Base-by-base conservation (phyloP, 2,329 filamentous ascomycete genomes). In the Ceratocystis harringtonii region DNA sequence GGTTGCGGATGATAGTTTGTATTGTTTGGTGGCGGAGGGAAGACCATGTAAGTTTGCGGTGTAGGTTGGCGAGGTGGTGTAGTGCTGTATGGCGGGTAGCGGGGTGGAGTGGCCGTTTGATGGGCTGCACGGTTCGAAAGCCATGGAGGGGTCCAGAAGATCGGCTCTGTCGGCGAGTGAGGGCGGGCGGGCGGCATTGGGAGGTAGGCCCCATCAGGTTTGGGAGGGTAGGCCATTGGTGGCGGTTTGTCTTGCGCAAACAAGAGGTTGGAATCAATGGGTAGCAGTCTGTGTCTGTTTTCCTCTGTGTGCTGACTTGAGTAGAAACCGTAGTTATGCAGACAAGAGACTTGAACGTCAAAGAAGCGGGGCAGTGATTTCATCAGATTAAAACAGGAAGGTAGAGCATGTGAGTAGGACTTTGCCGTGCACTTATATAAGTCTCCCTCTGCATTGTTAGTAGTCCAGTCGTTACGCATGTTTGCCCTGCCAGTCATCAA, bases 181-280 rank as follows among this genome's bases (percentile, higher is more conserved):
- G 61, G 6, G 25, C 32, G 32, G 19, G 28, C n/a, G 41, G 41
- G 61, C 8, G 63, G 63, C 50, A 64, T 64, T n/a, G 63, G 41
- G 22, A 44, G 36, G 45, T 64, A 64, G 41, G 43, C 43, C 2
- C 55, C 50, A 10, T 57, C 63, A 17, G 63, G 36, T 10, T 64
- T 57, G 1, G 63, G 52, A 15, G 15, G 25, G 25, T 64, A 64
- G 17, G 63, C 63, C 63, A 64, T 64, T 25, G 32, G 17, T 19
- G 48, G n/a, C 19, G 17, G 36, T 10, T 61, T 36, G 17, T 36
- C 17, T 28, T 43, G 17, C 17, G 17, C 15, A 43, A 6, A 28
- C 43, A 45, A 43, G 12, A 41, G 4, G 10, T 5, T 15, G 36
- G 12, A 41, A 5, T 41, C 3, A 5, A 41, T 41, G 10, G 10